Conservation (phyloP, 257 asterid species). For the Nemophila menziesii region DNA sequence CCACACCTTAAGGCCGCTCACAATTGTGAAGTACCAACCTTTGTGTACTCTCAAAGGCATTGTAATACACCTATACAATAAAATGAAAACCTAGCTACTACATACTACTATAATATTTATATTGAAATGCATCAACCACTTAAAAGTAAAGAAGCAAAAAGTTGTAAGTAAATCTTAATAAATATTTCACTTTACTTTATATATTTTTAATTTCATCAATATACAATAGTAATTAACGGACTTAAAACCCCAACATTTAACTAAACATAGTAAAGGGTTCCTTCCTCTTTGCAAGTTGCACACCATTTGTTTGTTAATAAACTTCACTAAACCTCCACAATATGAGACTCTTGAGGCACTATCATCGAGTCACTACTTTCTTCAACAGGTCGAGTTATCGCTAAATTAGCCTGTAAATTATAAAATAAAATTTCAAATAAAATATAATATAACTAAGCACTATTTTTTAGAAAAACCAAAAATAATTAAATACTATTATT, state of each 20-base stretch:
- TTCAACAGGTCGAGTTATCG: slow-evolving; percentile 33
- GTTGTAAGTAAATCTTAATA: neutral
- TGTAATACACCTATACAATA: too few relatives aligned
- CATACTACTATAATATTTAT: too few relatives aligned
- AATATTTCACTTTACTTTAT: too few relatives aligned
- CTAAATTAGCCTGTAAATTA: slow-evolving; percentile 29
- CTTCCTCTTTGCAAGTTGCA: neutral
- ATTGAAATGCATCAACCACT: neutral
- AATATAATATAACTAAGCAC: too few relatives aligned
- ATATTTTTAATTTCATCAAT: too few relatives aligned
- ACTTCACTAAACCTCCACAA: slow-evolving; percentile 4
- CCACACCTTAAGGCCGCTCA: too few relatives aligned
- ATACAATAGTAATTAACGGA: too few relatives aligned
- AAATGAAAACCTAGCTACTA: too few relatives aligned
- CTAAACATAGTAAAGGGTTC: neutral
- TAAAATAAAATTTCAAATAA: too few relatives aligned
- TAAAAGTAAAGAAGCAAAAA: neutral
- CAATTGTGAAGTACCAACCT: too few relatives aligned
- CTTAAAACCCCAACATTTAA: neutral
- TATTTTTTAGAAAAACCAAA: too few relatives aligned
- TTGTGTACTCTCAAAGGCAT: too few relatives aligned
- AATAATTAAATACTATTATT: slow-evolving; percentile 1
- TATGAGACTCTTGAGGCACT: slow-evolving; percentile 8
- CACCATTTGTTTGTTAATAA: neutral
- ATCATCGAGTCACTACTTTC: slow-evolving; percentile 30